phyloP scores from a whole-genome alignment of 169 alveolate genomes.

The Toxoplasma gondii region DNA sequence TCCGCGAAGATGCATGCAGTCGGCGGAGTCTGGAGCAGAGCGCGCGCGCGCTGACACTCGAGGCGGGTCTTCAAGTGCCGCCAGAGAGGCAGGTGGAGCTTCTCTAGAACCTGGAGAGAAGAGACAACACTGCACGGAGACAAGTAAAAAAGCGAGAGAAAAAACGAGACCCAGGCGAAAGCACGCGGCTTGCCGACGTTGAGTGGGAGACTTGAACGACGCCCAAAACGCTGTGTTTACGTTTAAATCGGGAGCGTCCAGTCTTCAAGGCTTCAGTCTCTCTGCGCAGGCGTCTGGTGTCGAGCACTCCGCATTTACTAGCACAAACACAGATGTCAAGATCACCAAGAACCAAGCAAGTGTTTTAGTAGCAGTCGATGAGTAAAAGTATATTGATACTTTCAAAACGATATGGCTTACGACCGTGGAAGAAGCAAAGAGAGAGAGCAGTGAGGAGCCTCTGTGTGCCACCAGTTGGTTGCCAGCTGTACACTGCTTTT shows the following conservation, averaged over 20 bases:
- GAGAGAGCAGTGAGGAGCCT: not conserved
- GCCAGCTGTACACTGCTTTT: not conserved
- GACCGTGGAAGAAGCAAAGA: not conserved
- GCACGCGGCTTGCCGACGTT: not conserved
- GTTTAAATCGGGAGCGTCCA: too few species aligned
- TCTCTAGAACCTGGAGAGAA: not conserved
- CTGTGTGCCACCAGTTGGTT: not conserved
- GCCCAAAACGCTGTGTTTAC: too few species aligned
- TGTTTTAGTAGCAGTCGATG: too few species aligned
- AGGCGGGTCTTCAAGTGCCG: not conserved
- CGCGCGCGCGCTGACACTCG: not conserved
- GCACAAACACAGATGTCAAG: not conserved
- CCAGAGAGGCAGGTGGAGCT: constrained; percentile 25
- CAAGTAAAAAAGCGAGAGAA: not conserved
- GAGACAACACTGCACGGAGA: not conserved
- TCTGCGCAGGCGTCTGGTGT: not conserved
- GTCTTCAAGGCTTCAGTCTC: too few species aligned
- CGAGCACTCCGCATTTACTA: not conserved
- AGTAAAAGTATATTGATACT: too few species aligned
- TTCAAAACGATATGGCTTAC: too few species aligned
- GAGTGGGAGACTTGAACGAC: not conserved
- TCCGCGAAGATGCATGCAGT: not conserved
- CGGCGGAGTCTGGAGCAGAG: not conserved
- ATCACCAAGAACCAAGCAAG: not conserved
- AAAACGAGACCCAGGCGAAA: not conserved